Evolutionary conservation across 2,329 filamentous ascomycete species (phyloP), one percentile per base, ranked within the genome.

Genomic region (Fusarium marasasianum): DNA sequence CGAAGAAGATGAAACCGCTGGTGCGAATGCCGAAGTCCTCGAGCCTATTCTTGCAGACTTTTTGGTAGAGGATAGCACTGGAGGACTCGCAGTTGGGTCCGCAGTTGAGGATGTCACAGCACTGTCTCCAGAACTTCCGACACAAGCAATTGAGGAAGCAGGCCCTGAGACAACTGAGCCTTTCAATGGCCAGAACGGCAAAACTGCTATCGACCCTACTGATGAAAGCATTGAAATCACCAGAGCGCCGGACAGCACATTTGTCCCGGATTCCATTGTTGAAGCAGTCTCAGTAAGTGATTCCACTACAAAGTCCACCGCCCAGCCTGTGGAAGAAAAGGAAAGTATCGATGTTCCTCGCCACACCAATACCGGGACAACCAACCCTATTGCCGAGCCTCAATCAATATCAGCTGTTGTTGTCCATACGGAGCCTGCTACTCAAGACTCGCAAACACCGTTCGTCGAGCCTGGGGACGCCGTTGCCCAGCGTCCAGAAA

Each of bases 401-500:
- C 56, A 51, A 64, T 6, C 15, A 10, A 48, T 62, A 18, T 51
- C 63, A 33, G 44, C 38, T 40, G 22, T 29, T 40, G 65, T 76
- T 35, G 29, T 22, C 43, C 18, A 43, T 33, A 20, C 10, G 18
- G 59, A 59, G 18, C 31, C 35, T 38, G 24, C 35, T 51, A 24
- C 53, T 51, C 29, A 50, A 43, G 22, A 15, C n/a, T 43, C 33
- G 37, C 41, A 74, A 51, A 45, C 29, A 15, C 24, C 44, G 26
- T 58, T 54, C n/a, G 29, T 61, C 44, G 43, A 61, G 44, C 24
- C 47, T 22, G 41, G 48, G 17, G 58, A 59, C 15, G 33, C 56
- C 43, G 51, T 66, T 31, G 24, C 41, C 45, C 58, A 75, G 24
- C 72, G 72, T 26, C 69, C 63, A 33, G 76, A 76, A 37, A 74